Evolutionary conservation across 1,284 basidiomycete species (phyloP), one percentile per base, ranked within the genome.

Genomic region (Tilletia caries): DNA sequence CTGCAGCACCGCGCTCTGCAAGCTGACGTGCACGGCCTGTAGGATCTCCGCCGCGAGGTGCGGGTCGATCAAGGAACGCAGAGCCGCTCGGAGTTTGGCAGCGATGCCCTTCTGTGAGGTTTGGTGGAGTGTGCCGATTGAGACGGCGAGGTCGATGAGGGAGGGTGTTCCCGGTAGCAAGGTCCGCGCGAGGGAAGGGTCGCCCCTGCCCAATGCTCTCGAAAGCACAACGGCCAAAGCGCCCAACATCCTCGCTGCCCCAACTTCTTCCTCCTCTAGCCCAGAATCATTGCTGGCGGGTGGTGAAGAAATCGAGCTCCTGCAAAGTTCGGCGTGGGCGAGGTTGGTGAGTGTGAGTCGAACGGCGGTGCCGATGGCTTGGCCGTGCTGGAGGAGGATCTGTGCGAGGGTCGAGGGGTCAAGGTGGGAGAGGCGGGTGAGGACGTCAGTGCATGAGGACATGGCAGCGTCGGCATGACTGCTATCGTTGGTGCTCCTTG

Each of bases 141-240:
- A 12, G 3, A 69, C 60, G 25, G 73, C 70, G 52, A 76, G 68
- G 37, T 76, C 75, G 27, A 76, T 65, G 23, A 76, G 66, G 3
- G 75, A 70, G 8, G 71, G 70, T 27, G 71, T 69, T 1, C 71
- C 71, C 13, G 75, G 75, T 5, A 76, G 67, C 32, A 76, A 71
- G 58, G 68, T 73, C 5, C 75, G 65, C 1, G 73, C 73, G 20
- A 76, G 66, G 8, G 75, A 74, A 10, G 75, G 75, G 52, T 76
- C 75, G 23, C 75, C 75, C 20, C 75, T 62, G 48, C 74, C 71
- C 67, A 76, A 70, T 50, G 74, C 68, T 2, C 68, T 68, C 12
- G 68, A 48, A 10, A 76, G 71, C 52, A 74, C 71, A 15, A 70
- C 64, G 37, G 73, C 68, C 33, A 67, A 27, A 29, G 6, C 15